Evolutionary conservation across 2,329 filamentous ascomycete species (phyloP), one percentile per base, ranked within the genome.

Genomic region (Epichloe baconii): DNA sequence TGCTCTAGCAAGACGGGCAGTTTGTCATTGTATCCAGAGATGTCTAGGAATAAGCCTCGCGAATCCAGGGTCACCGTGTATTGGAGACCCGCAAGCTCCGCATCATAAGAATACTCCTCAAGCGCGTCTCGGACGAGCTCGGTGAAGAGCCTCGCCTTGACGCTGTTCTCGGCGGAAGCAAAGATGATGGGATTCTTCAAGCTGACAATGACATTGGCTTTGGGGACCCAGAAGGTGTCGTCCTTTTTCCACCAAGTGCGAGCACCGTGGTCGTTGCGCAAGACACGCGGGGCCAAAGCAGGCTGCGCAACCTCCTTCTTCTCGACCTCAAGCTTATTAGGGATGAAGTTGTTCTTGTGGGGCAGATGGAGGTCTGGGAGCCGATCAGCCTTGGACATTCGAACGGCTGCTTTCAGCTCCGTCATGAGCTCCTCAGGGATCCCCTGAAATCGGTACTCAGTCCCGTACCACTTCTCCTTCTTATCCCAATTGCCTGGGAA

Each of bases 211-310:
- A 97, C 73, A 53, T 89, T 93, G 3, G 88, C 93, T 66, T 95
- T 95, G 8, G 93, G 93, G 10, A 97, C 93, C 90, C 91, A 97
- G 68, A 97, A 98, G 0, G 84, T 89, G 60, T 98, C 93, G 61
- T 98, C 93, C 69, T 97, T 97, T 74, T 98, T 98, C 74, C 83
- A 96, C 93, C 93, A 98, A 3, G 88, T 85, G 34, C 90, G 82
- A 1, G 87, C 82, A 36, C 82, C 72, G 5, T 83, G 76, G 58
- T 96, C 91, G 59, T 95, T 89, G 57, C 90, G 83, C 55, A 98
- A 84, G 23, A 98, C 74, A 54, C 83, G 85, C 0, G 93, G 93
- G 0, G 81, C 75, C 51, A 85, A 77, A 0, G 83, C 73, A 1
- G 89, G 85, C 58, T 86, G 79, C 26, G 80, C 75, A n/a, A 93